Conservation (phyloP, 2,329 filamentous ascomycete genomes). For the Exutisphaerella laricina region DNA sequence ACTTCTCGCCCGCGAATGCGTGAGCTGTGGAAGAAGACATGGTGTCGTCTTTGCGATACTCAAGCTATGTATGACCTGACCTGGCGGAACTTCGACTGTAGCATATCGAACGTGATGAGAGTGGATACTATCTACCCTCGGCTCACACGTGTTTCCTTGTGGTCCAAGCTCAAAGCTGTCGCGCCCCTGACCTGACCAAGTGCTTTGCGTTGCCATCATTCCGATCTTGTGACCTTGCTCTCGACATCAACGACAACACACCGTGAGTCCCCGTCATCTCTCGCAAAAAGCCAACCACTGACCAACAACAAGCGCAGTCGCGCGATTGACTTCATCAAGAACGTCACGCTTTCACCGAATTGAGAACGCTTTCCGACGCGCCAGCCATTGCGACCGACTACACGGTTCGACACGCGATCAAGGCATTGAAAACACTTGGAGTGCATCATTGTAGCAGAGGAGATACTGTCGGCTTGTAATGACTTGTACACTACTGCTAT, state of each 20-base stretch:
- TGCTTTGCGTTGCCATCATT: not conserved
- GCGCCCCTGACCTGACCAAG: too few relatives aligned
- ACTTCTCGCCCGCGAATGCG: conserved; percentile 27
- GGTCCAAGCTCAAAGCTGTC: not conserved
- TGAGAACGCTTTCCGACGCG: too few relatives aligned
- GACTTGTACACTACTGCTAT: conserved; percentile 5
- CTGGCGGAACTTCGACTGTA: too few relatives aligned
- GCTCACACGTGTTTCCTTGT: not conserved
- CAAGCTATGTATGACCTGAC: too few relatives aligned
- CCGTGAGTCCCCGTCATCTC: not conserved
- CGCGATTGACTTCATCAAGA: not conserved
- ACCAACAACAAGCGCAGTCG: not conserved
- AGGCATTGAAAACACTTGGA: too few relatives aligned
- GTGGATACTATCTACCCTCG: not conserved
- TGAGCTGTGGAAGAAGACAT: too few relatives aligned
- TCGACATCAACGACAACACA: conserved; percentile 4
- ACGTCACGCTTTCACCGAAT: too few relatives aligned
- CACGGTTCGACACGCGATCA: too few relatives aligned
- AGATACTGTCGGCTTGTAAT: not conserved
- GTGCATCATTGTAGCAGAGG: too few relatives aligned
- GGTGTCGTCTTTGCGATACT: too few relatives aligned
- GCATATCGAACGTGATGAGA: not conserved
- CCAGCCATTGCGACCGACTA: too few relatives aligned
- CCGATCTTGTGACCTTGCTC: not conserved
- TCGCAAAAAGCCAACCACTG: not conserved